Base-by-base conservation (phyloP, 768 basidiomycete species). In the Coprinopsis marcescibilis region DNA sequence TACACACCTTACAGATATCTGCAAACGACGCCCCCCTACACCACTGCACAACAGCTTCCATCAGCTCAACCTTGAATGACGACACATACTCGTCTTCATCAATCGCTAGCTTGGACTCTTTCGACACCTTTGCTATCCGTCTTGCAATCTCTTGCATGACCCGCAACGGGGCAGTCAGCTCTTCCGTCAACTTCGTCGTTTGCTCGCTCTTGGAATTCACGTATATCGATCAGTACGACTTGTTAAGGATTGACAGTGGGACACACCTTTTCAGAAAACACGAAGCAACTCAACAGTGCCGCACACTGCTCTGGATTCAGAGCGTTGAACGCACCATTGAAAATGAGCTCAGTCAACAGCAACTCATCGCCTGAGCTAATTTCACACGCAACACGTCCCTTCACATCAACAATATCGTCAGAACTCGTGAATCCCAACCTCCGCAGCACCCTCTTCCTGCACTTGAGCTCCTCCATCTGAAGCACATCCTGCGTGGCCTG, bases 31-130 rank as follows among this genome's bases (percentile, higher is more conserved):
- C 89, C 3, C 96, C 96, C n/a, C 90, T 82, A 69, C 95, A 98
- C 96, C 96, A 99, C 51, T 92, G 88, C 27, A 92, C 76, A 8
- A 98, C 96, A 1, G 89, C 90, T 53, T 98, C 96, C 93, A 98
- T 99, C 41, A 99, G 80, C 59, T 97, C 95, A 15, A 96, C 90
- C 66, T 97, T 98, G 81, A 99, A 99, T 10, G 88, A 91, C 44
- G 83, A 75, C 1, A 99, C 90, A 62, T 99, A 99, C 52, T 95
- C 91, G 48, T 96, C 87, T 64, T 98, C 95, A 45, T 88, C 82
- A 37, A 98, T 63, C 1, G 84, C 66, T 3, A 99, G 72, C 62
- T 97, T 96, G 17, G 85, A 89, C 65, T 99, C 96, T 54, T 87
- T 87, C 3, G 91, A 91, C 4, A 98, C 89, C 60, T 89, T 94